phyloP scores from a whole-genome alignment of 495 filamentous ascomycete genomes.

The Penicillium malachiteum region DNA sequence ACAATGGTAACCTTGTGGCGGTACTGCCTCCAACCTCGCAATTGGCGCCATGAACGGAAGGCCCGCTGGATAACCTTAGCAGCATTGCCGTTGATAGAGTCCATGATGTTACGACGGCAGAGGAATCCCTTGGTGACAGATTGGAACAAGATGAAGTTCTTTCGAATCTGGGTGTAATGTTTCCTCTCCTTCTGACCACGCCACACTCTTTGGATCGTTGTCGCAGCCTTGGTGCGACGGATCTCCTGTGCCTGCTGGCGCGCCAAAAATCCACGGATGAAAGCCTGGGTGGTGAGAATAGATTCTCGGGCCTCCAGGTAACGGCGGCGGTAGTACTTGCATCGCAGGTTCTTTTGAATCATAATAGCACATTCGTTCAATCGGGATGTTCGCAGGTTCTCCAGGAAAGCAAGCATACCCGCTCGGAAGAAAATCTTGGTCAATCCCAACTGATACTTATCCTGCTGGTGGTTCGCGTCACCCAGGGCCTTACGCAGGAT shows the following conservation, averaged over 20 bases:
- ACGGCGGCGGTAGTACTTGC: conserved; percentile 90
- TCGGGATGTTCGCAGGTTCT: conserved; percentile 85
- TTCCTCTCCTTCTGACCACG: conserved; percentile 83
- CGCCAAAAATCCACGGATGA: conserved; percentile 69
- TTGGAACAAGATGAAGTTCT: conserved; percentile 81
- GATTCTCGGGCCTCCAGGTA: conserved; percentile 84
- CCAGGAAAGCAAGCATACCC: conserved; percentile 96
- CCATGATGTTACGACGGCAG: conserved; percentile 82
- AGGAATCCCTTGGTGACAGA: conserved; percentile 89
- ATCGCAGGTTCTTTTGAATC: conserved; percentile 97
- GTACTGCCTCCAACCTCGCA: conserved; percentile 83
- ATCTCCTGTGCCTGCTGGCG: conserved; percentile 76
- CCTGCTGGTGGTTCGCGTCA: conserved; percentile 69
- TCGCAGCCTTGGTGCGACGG: conserved; percentile 80
- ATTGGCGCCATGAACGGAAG: conserved; percentile 78
- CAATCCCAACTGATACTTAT: conserved; percentile 94
- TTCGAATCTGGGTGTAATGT: conserved; percentile 69
- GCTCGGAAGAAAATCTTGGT: conserved; percentile 99
- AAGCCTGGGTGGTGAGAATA: conserved; percentile 76
- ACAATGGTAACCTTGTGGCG: conserved; percentile 84
- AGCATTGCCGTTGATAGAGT: conserved; percentile 90
- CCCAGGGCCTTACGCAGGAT: conserved; percentile 92
- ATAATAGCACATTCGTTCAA: conserved; percentile 94
- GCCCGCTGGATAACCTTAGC: conserved; percentile 85
- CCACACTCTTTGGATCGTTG: conserved; percentile 94